These are phyloP conservation scores for Onygenales sp. DNA, from an alignment of 2,329 filamentous ascomycete genomes.

Conservation along the genomic window DNA sequence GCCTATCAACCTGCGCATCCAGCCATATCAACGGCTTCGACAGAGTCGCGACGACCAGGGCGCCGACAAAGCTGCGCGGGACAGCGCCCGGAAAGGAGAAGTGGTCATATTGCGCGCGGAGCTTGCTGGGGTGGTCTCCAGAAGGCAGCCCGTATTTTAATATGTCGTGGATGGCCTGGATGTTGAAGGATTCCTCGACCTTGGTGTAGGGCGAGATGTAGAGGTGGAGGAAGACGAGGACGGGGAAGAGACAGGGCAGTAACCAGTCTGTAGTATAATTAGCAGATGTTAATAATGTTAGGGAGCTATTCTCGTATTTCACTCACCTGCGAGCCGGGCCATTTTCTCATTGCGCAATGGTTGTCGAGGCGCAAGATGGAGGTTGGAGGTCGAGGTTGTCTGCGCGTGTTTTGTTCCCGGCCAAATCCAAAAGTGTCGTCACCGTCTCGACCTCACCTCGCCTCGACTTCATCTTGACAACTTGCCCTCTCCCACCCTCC, in stretches of 20 bases:
- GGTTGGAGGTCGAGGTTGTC: neutral
- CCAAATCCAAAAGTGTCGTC: neutral
- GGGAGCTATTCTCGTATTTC: neutral
- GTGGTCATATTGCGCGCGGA: constrained; percentile 71
- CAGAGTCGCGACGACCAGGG: constrained; percentile 64
- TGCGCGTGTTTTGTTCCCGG: neutral
- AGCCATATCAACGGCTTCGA: constrained; percentile 56
- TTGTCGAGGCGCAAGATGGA: neutral
- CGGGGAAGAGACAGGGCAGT: constrained; percentile 48
- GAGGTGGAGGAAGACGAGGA: constrained; percentile 59
- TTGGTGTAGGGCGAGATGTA: constrained; percentile 79
- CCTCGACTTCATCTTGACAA: neutral
- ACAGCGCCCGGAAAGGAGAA: constrained; percentile 83
- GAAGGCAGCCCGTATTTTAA: constrained; percentile 67
- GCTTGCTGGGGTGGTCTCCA: constrained; percentile 41
- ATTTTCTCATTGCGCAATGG: constrained; percentile 4
- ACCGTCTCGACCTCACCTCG: neutral
- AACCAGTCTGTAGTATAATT: constrained; percentile 32
- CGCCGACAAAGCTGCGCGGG: constrained; percentile 79
- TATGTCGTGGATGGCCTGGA: constrained; percentile 89
- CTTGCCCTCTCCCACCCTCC: neutral
- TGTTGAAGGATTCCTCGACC: constrained; percentile 96
- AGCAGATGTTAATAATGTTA: neutral
- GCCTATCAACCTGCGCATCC: constrained; percentile 47
- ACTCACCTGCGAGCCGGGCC: constrained; percentile 7